Percentiles rank a stretch among this genome's conserved stretches.
phyloP scores from a whole-genome alignment of 148 eudicot species.

The Arctostaphylos glauca region DNA sequence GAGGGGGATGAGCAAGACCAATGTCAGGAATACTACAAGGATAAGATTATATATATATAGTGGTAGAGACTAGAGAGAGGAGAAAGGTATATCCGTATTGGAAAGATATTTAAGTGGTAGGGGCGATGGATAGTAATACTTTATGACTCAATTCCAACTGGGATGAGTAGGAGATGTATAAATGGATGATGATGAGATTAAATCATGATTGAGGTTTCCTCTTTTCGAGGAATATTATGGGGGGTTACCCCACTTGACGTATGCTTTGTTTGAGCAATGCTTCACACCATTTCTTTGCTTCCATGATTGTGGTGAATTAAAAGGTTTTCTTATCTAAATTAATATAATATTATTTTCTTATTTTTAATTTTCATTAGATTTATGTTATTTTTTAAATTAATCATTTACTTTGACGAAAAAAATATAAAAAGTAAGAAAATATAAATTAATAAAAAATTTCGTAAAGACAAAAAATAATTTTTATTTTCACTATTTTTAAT shows the following conservation, averaged over 20 bases:
- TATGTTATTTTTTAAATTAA: too few relatives aligned
- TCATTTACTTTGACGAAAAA: too few relatives aligned
- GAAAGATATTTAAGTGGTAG: background rate
- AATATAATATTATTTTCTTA: too few relatives aligned
- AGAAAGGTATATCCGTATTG: background rate
- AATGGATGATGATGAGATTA: background rate
- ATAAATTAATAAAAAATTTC: too few relatives aligned
- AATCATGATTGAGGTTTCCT: background rate
- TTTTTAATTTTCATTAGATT: too few relatives aligned
- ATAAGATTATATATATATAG: background rate
- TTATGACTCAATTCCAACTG: background rate
- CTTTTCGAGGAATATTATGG: background rate
- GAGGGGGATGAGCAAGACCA: background rate
- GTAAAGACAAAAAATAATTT: too few relatives aligned
- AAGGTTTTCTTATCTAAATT: too few relatives aligned
- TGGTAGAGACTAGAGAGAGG: background rate
- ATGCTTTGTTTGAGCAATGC: background rate
- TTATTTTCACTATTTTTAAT: too few relatives aligned
- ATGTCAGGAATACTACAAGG: background rate
- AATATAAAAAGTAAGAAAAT: too few relatives aligned
- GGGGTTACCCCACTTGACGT: background rate
- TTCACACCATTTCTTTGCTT: background rate
- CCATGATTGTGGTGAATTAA: background rate
- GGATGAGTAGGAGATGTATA: background rate
- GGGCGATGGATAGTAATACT: background rate